Evolutionary conservation across 2,329 filamentous ascomycete genomes (phyloP).

Genomic region (Xylaria sp.): DNA sequence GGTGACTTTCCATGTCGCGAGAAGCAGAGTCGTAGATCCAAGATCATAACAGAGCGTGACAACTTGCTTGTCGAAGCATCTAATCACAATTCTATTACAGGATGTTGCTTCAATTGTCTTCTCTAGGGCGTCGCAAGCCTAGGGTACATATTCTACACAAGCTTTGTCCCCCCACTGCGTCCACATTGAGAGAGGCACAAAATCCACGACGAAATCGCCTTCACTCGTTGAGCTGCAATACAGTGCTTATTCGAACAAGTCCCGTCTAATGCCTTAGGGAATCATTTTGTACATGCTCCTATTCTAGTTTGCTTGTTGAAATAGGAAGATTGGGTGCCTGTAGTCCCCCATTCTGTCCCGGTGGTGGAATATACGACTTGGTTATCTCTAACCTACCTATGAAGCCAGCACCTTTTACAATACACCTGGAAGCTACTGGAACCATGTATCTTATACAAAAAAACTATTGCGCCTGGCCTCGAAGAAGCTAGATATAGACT

Average conservation of each 20-base stretch:
- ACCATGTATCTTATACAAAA: constrained; percentile 25
- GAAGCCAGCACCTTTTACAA: constrained; percentile 26
- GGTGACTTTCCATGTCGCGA: background rate
- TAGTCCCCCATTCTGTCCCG: constrained; percentile 24
- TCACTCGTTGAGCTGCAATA: constrained; percentile 20
- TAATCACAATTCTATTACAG: too few species aligned
- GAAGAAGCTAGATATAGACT: constrained; percentile 20
- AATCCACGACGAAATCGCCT: constrained; percentile 23
- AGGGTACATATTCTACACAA: background rate
- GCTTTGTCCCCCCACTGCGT: constrained; percentile 23
- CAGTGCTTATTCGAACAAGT: constrained; percentile 27
- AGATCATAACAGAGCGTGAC: background rate
- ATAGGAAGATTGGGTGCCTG: constrained; percentile 25
- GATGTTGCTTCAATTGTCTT: background rate
- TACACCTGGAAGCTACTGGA: constrained; percentile 15
- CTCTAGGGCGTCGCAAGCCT: background rate
- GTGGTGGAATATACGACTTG: background rate
- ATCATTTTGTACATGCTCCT: constrained; percentile 27
- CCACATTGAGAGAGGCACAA: constrained; percentile 28
- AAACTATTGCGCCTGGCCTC: constrained; percentile 23
- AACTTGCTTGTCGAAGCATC: too few species aligned
- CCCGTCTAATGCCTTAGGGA: constrained; percentile 12
- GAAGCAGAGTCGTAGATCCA: background rate
- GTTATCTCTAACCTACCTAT: constrained; percentile 3
- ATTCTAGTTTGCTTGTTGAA: constrained; percentile 20